Evolutionary conservation across 1,139 yeast species (phyloP).

Genomic region (Candida neerlandica): DNA sequence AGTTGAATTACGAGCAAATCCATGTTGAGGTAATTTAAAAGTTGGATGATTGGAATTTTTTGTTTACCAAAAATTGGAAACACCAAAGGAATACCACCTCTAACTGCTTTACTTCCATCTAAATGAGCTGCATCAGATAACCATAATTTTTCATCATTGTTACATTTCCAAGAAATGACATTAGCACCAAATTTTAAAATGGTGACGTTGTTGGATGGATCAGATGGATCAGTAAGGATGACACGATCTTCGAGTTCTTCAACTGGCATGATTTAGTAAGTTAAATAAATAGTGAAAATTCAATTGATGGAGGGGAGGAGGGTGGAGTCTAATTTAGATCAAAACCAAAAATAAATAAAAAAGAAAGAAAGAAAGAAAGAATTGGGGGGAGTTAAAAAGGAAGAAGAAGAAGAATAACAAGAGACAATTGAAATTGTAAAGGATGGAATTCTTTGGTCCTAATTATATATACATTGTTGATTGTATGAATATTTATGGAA

Average conservation of each 20-base stretch:
- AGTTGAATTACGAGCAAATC: conserved; percentile 83
- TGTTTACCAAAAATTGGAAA: conserved; percentile 92
- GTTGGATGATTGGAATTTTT: conserved; percentile 42
- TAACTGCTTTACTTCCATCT: conserved; percentile 89
- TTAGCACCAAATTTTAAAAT: conserved; percentile 89
- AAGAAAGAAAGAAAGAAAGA: background rate
- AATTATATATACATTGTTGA: background rate
- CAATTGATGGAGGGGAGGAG: no score
- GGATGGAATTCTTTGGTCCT: conserved; percentile 1
- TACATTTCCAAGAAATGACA: conserved; percentile 72
- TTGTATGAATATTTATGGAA: background rate
- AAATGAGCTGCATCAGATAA: conserved; percentile 72
- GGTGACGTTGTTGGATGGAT: conserved; percentile 56
- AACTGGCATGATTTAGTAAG: conserved; percentile 44
- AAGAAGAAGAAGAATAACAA: background rate
- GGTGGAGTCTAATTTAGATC: no score
- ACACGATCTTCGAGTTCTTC: conserved; percentile 70
- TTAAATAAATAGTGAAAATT: background rate
- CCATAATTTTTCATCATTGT: conserved; percentile 70
- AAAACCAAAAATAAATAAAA: background rate
- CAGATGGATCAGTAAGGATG: conserved; percentile 56
- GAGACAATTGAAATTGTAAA: background rate
- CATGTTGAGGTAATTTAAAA: conserved; percentile 81
- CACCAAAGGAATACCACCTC: conserved; percentile 96
- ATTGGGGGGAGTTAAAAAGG: background rate